Percentiles rank a stretch among this genome's conserved stretches.
Evolutionary conservation across 2,329 filamentous ascomycete genomes (phyloP).

Genomic region (Aspergillus clavatus): DNA sequence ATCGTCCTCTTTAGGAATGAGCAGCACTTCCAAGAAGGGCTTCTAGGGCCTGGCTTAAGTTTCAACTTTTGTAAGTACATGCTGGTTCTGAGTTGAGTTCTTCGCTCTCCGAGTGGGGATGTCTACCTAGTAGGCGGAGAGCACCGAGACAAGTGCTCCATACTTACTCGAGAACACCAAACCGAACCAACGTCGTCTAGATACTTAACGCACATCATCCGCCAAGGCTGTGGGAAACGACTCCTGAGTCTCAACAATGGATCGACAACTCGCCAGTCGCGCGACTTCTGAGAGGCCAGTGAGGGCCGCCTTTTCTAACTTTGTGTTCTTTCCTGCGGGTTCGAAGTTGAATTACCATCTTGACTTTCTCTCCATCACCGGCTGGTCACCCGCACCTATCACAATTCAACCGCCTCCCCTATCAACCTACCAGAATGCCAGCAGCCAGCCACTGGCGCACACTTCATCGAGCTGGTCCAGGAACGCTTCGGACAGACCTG

Average conservation of each 20-base stretch:
- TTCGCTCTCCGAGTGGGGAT: too few species aligned
- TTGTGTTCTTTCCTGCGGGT: constrained; percentile 15
- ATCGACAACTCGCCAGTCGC: constrained; percentile 11
- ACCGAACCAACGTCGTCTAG: too few species aligned
- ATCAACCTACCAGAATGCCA: constrained; percentile 7
- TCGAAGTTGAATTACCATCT: constrained; percentile 4
- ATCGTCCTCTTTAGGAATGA: too few species aligned
- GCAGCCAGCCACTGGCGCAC: constrained; percentile 9
- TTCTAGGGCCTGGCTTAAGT: too few species aligned
- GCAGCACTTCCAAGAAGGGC: background rate
- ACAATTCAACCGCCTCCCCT: constrained; percentile 2
- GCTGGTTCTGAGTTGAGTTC: too few species aligned
- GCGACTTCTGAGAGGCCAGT: constrained; percentile 8
- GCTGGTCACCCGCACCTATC: constrained; percentile 14
- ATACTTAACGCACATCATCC: constrained; percentile 27
- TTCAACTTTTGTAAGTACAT: too few species aligned
- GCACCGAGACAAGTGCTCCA: too few species aligned
- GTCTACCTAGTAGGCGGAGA: too few species aligned
- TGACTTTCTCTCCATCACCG: constrained; percentile 9
- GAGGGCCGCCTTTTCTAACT: too few species aligned
- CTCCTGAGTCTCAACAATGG: constrained; percentile 9
- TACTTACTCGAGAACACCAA: too few species aligned
- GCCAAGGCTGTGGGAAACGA: too few species aligned
- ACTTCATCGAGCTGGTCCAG: constrained; percentile 6
- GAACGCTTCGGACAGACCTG: constrained; percentile 16